Percentiles rank a stretch among this genome's conserved stretches.
phyloP scores from a whole-genome alignment of 441 rosid genomes.

The Populus hybrid region DNA sequence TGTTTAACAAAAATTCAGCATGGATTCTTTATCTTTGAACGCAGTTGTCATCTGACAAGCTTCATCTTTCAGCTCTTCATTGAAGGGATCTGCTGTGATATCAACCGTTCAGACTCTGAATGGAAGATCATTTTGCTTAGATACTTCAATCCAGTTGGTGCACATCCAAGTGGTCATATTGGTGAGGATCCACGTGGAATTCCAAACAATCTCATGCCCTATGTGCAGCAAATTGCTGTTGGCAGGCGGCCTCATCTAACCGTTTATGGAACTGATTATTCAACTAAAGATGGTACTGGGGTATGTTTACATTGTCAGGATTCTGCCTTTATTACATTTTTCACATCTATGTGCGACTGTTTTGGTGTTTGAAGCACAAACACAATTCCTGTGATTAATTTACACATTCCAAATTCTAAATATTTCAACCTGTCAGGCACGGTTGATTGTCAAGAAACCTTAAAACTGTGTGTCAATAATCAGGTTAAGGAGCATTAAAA shows the following conservation, averaged over 20 bases:
- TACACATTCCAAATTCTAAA: neutral
- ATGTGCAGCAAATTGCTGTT: slow-evolving; percentile 84
- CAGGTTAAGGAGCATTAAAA: neutral
- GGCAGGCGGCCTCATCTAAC: slow-evolving; percentile 76
- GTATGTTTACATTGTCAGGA: slow-evolving; percentile 37
- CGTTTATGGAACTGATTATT: slow-evolving; percentile 77
- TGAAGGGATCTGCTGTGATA: slow-evolving; percentile 83
- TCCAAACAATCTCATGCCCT: slow-evolving; percentile 99
- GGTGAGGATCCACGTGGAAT: slow-evolving; percentile 94
- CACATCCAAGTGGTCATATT: slow-evolving; percentile 88
- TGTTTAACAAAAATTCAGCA: neutral
- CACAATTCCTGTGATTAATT: neutral
- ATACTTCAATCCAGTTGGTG: slow-evolving; percentile 91
- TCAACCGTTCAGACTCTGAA: slow-evolving; percentile 55
- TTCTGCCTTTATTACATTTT: neutral
- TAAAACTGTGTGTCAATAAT: neutral
- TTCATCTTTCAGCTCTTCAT: slow-evolving; percentile 65
- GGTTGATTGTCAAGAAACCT: neutral
- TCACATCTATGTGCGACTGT: neutral
- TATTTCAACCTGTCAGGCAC: neutral
- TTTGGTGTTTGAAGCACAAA: neutral
- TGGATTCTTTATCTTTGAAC: neutral
- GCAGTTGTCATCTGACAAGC: neutral
- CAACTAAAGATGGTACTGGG: slow-evolving; percentile 94
- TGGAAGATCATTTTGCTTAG: slow-evolving; percentile 88